These are phyloP conservation scores for Mycena albidolilacea DNA, from an alignment of 768 basidiomycete species.

Conservation along the genomic window DNA sequence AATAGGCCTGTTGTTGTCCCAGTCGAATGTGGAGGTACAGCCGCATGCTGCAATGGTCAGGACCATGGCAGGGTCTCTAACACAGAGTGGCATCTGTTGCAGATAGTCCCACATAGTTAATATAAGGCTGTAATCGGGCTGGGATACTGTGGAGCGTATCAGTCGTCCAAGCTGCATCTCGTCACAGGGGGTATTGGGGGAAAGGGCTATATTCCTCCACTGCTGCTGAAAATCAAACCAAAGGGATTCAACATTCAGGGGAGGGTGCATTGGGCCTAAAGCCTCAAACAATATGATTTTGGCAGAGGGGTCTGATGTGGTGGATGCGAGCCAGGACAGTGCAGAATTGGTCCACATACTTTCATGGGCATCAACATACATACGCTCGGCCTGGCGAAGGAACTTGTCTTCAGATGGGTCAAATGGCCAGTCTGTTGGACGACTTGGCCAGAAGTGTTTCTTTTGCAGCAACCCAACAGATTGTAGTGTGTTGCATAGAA, in stretches of 20 bases:
- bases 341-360: background rate
- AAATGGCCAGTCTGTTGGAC: too few relatives aligned
- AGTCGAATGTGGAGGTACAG: background rate
- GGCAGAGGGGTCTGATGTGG: too few relatives aligned
- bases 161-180: background rate
- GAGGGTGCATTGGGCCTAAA: background rate
- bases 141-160: background rate
- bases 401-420: background rate
- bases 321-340: background rate
- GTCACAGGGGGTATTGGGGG: background rate
- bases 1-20: background rate
- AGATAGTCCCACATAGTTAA: background rate
- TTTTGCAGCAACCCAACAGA: too few relatives aligned
- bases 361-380: background rate
- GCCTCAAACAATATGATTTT: background rate
- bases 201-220: background rate
- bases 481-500: too few relatives aligned
- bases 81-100: background rate
- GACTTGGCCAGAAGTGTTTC: too few relatives aligned
- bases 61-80: background rate
- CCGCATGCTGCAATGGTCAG: background rate
- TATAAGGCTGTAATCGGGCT: background rate
- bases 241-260: background rate
- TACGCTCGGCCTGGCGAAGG: background rate
- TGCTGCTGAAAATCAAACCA: background rate